Percentiles rank a stretch among this genome's conserved stretches.
Evolutionary conservation across 345 rosid genomes (phyloP).

Genomic region (Trapa incisa): DNA sequence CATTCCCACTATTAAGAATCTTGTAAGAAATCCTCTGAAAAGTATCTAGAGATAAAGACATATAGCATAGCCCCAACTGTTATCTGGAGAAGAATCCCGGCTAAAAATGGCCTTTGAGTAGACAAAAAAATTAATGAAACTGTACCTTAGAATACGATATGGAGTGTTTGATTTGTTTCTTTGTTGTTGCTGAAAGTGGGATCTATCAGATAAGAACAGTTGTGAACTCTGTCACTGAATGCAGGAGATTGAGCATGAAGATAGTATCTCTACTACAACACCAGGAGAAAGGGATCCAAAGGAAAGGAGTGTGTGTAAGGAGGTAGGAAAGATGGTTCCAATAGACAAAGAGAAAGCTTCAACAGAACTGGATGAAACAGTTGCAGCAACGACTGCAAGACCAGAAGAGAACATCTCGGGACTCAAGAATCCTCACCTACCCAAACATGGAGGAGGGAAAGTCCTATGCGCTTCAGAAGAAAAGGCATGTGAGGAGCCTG

Average conservation of each 20-base stretch:
- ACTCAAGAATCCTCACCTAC: slow-evolving; percentile 12
- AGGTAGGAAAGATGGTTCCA: slow-evolving; percentile 9
- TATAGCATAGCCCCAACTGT: neutral
- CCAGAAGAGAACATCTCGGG: slow-evolving; percentile 12
- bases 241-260: neutral
- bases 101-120: too few relatives aligned
- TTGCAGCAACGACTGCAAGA: slow-evolving; percentile 8
- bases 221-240: neutral
- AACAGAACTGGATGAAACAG: too few relatives aligned
- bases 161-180: too few relatives aligned
- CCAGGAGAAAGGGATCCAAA: slow-evolving; percentile 16
- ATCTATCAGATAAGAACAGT: neutral
- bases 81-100: neutral
- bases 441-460: slow-evolving; percentile 15
- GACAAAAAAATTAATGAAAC: too few relatives aligned
- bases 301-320: slow-evolving; percentile 15
- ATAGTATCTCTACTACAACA: slow-evolving; percentile 2
- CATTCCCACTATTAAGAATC: neutral
- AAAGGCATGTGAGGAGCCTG: slow-evolving; percentile 16
- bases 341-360: slow-evolving; percentile 10
- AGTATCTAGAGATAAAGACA: neutral
- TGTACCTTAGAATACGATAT: too few relatives aligned
- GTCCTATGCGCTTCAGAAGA: slow-evolving; percentile 4
- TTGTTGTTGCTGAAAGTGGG: too few relatives aligned
- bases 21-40: neutral